phyloP scores from a whole-genome alignment of 768 basidiomycete genomes.

The Boletus subcaerulescens region DNA sequence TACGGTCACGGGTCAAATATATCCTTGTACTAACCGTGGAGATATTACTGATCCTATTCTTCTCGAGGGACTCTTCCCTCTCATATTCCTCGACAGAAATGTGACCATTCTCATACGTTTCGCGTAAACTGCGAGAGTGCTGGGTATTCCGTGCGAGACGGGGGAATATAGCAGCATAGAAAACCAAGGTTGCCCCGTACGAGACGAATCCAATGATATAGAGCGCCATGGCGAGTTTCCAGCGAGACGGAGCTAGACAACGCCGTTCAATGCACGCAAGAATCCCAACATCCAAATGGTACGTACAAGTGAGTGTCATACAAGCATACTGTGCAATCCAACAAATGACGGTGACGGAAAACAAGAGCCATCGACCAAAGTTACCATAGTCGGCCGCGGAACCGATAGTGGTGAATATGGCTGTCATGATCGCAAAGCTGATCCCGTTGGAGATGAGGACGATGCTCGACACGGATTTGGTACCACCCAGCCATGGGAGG shows the following conservation, averaged over 20 bases:
- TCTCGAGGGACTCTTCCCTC: constrained; percentile 72
- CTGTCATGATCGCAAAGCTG: constrained; percentile 77
- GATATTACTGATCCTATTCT: constrained; percentile 83
- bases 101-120: constrained; percentile 57
- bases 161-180: constrained; percentile 76
- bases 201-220: constrained; percentile 79
- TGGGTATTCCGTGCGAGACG: constrained; percentile 76
- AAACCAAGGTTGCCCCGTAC: constrained; percentile 79
- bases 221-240: constrained; percentile 74
- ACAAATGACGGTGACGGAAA: constrained; percentile 68
- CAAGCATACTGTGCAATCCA: constrained; percentile 80
- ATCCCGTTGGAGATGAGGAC: constrained; percentile 76
- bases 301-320: constrained; percentile 67
- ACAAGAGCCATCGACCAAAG: constrained; percentile 75
- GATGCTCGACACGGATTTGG: constrained; percentile 70
- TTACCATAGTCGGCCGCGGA: constrained; percentile 34
- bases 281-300: neutral
- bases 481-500: constrained; percentile 71
- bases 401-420: constrained; percentile 77
- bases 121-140: constrained; percentile 50
- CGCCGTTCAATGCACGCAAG: neutral
- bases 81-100: constrained; percentile 65
- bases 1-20: neutral
- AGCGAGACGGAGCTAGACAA: constrained; percentile 54
- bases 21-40: constrained; percentile 53